Conservation (phyloP, 768 basidiomycete species). For the Leccinum longicurvipes region DNA sequence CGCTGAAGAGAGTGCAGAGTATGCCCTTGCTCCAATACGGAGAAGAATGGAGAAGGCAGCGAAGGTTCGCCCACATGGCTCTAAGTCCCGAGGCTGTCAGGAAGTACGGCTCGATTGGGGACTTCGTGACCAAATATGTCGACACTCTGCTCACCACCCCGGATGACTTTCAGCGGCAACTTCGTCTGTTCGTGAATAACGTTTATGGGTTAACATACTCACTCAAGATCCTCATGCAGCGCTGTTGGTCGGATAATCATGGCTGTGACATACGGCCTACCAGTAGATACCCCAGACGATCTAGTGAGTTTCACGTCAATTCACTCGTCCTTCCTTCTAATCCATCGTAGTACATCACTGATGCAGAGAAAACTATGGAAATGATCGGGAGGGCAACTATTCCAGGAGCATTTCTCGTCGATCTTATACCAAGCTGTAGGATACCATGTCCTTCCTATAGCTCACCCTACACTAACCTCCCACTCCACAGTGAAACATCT, state of each 20-base stretch:
- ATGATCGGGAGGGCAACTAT: constrained; percentile 22
- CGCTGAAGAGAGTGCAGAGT: constrained; percentile 11
- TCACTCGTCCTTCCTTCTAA: background rate
- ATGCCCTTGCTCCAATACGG: constrained; percentile 23
- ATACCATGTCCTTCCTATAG: background rate
- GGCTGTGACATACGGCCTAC: constrained; percentile 26
- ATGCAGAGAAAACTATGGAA: constrained; percentile 26
- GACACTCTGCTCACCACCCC: constrained; percentile 12
- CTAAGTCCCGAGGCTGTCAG: constrained; percentile 30
- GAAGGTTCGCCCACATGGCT: constrained; percentile 29
- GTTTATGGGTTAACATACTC: background rate
- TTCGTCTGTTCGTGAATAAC: constrained; percentile 17
- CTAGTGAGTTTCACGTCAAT: constrained; percentile 5
- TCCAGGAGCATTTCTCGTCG: constrained; percentile 30
- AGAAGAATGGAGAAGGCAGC: constrained; percentile 18
- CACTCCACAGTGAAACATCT: constrained; percentile 23
- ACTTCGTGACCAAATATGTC: constrained; percentile 22
- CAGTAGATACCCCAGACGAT: constrained; percentile 18
- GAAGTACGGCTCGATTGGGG: constrained; percentile 32
- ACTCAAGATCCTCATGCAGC: background rate
- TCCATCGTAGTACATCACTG: constrained; percentile 24
- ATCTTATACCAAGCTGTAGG: constrained; percentile 27
- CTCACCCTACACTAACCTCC: background rate
- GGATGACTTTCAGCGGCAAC: constrained; percentile 17
- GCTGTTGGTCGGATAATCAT: constrained; percentile 18